Evolutionary conservation across 2,329 filamentous ascomycete genomes (phyloP).

Genomic region (Magnaporthiopsis rhizophila): DNA sequence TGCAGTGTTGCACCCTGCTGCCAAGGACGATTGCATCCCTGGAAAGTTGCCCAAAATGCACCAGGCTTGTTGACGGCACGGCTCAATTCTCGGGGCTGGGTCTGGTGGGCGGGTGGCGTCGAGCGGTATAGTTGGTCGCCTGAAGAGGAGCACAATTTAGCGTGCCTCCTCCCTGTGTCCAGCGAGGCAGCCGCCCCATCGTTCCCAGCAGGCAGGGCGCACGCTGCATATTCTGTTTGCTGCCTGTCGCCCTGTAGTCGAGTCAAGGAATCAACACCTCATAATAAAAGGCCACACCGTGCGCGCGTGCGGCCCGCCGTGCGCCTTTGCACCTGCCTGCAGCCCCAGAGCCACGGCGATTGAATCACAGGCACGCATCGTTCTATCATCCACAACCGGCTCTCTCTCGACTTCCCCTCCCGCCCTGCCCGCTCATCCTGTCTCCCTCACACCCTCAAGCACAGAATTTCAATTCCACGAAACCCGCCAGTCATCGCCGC

Average conservation of each 20-base stretch:
- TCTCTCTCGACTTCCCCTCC: neutral
- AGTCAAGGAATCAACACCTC: neutral
- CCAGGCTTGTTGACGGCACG: no score
- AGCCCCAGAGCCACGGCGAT: no score
- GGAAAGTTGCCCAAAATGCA: no score
- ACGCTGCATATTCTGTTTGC: neutral
- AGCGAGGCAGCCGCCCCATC: no score
- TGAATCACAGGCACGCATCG: neutral
- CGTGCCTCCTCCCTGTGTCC: neutral
- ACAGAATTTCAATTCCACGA: no score
- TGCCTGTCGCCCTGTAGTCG: no score
- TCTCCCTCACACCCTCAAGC: neutral
- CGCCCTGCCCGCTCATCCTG: neutral
- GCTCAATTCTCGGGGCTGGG: no score
- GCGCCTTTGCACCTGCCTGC: neutral
- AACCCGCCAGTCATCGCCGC: neutral
- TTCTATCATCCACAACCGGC: neutral
- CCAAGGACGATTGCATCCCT: neutral
- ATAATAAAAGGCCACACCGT: neutral
- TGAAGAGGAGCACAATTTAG: neutral
- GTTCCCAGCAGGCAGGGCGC: no score
- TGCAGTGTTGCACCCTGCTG: neutral
- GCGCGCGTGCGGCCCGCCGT: no score
- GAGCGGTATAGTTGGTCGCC: neutral
- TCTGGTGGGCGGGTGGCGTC: neutral